Evolutionary conservation across 2,329 filamentous ascomycete species (phyloP).

Genomic region (Colletotrichum sp.): DNA sequence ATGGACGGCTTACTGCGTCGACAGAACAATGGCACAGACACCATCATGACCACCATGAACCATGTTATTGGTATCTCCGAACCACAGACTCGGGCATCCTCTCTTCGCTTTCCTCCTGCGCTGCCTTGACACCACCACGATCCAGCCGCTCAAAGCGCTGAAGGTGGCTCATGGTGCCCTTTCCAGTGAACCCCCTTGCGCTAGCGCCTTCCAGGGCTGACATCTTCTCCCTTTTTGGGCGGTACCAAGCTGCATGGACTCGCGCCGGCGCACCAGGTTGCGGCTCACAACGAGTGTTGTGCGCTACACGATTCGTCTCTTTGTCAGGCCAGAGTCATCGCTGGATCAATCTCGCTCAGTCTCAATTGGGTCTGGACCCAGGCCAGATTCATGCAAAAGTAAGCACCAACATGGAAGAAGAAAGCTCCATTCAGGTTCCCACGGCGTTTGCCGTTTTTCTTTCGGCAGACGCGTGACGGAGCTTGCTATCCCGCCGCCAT

Average conservation of each 20-base stretch:
- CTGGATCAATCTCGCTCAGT: neutral
- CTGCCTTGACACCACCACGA: neutral
- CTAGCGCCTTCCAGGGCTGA: neutral
- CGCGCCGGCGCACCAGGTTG: neutral
- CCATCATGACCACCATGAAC: neutral
- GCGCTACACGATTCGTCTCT: neutral
- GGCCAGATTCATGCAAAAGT: neutral
- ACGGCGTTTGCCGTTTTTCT: neutral
- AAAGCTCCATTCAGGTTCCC: neutral
- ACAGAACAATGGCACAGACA: neutral
- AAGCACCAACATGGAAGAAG: neutral
- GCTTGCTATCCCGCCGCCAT: neutral
- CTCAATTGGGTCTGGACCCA: neutral
- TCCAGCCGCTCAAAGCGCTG: neutral
- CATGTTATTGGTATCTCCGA: neutral
- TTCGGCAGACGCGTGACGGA: neutral
- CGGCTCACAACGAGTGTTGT: neutral
- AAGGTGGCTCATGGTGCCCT: neutral
- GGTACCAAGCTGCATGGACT: neutral
- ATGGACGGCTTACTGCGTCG: no score
- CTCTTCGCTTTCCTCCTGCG: neutral
- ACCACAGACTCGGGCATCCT: neutral
- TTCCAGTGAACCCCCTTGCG: neutral
- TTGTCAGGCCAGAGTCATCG: neutral
- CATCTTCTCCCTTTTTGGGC: neutral